phyloP scores from a whole-genome alignment of 257 asterid species.

The Paulownia fortunei region DNA sequence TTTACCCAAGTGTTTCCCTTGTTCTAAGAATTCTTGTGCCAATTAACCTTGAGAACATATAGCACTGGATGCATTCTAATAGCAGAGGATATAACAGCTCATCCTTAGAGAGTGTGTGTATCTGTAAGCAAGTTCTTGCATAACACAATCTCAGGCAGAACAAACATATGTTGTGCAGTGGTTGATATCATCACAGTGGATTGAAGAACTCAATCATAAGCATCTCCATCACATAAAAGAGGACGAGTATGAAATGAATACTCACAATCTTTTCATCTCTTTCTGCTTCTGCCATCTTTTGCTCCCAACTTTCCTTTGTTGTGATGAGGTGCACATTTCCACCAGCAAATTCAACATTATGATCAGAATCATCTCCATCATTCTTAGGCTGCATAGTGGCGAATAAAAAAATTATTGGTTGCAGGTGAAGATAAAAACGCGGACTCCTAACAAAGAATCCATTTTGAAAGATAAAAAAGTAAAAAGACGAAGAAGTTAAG shows the following conservation, averaged over 20 bases:
- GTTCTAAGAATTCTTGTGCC: not conserved
- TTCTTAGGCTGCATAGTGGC: slow-evolving; percentile 37
- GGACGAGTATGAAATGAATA: not conserved
- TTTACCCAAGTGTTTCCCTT: not conserved
- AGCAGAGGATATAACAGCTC: not conserved
- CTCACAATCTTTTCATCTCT: slow-evolving; percentile 74
- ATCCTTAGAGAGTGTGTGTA: not conserved
- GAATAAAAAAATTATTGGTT: not conserved
- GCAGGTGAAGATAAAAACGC: not conserved
- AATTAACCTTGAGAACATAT: not conserved
- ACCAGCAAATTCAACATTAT: too few species aligned
- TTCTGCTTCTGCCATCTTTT: too few species aligned
- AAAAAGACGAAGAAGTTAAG: not conserved
- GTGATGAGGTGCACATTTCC: too few species aligned
- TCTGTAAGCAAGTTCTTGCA: not conserved
- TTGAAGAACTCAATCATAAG: slow-evolving; percentile 2
- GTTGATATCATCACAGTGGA: not conserved
- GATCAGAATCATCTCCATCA: slow-evolving; percentile 63
- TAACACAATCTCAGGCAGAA: not conserved
- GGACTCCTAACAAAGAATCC: not conserved
- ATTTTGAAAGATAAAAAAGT: not conserved
- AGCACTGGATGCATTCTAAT: not conserved
- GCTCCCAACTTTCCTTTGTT: too few species aligned
- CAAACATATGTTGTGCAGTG: too few species aligned
- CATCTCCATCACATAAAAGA: slow-evolving; percentile 6